phyloP scores from a whole-genome alignment of 2,329 filamentous ascomycete species.

The Aspergillus sp. region DNA sequence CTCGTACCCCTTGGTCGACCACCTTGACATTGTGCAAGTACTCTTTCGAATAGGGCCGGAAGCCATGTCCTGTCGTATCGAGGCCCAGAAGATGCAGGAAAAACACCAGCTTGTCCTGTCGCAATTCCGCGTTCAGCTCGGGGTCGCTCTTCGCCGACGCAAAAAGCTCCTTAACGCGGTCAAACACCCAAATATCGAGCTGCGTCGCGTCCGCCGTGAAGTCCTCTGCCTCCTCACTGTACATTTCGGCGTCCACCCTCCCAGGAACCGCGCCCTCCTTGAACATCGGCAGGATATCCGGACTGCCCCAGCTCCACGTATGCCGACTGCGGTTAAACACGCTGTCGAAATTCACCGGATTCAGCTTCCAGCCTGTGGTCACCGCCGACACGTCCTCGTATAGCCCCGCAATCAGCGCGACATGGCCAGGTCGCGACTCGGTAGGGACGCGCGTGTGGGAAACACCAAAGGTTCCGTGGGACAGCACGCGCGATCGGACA shows the following conservation, averaged over 20 bases:
- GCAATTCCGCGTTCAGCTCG: conserved; percentile 61
- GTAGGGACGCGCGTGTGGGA: conserved; percentile 96
- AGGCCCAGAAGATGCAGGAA: conserved; percentile 89
- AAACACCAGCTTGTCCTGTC: conserved; percentile 82
- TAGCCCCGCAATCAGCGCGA: conserved; percentile 88
- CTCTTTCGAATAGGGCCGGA: conserved; percentile 87
- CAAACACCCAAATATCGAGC: conserved; percentile 92
- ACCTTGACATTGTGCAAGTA: conserved; percentile 92
- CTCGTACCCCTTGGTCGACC: conserved; percentile 80
- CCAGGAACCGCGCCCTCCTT: conserved; percentile 82
- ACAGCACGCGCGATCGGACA: conserved; percentile 76
- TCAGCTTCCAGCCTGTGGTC: conserved; percentile 95
- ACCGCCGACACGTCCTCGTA: conserved; percentile 98
- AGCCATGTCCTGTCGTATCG: conserved; percentile 79
- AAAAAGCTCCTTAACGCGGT: conserved; percentile 82
- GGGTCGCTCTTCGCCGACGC: conserved; percentile 66
- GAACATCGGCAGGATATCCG: conserved; percentile 97
- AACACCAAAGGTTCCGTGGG: conserved; percentile 90
- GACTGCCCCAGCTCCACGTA: conserved; percentile 98
- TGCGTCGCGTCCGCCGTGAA: conserved; percentile 72
- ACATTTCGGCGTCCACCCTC: conserved; percentile 76
- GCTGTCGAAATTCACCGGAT: conserved; percentile 96
- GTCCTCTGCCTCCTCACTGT: conserved; percentile 77
- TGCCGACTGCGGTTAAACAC: conserved; percentile 95
- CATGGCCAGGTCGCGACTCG: conserved; percentile 91